Evolutionary conservation across 1,139 yeast genomes (phyloP).

Genomic region (Taphrina pruni): DNA sequence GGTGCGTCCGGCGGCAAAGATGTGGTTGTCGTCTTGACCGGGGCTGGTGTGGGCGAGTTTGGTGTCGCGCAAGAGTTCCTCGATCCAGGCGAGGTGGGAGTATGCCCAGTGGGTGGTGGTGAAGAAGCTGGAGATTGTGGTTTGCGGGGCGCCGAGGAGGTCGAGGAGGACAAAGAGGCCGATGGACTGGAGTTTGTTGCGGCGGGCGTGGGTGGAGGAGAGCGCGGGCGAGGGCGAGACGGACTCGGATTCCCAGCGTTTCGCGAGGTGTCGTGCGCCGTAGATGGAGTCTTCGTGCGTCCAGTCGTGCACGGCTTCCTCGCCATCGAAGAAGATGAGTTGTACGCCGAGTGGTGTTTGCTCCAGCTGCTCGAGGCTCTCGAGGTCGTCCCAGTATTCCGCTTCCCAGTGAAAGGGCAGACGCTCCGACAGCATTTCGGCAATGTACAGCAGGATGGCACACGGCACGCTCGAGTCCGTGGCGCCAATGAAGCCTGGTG

Average conservation of each 20-base stretch:
- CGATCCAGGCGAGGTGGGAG: constrained; percentile 52
- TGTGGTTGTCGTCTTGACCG: constrained; percentile 23
- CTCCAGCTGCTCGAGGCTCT: constrained; percentile 41
- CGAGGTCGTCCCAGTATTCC: constrained; percentile 21
- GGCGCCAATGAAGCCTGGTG: constrained; percentile 65
- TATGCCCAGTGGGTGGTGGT: constrained; percentile 55
- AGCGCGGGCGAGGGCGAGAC: constrained; percentile 45
- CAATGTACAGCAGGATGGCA: constrained; percentile 58
- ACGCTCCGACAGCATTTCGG: constrained; percentile 51
- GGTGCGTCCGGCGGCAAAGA: constrained; percentile 23
- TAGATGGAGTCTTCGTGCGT: constrained; percentile 60
- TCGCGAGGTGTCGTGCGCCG: constrained; percentile 61
- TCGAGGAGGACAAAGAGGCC: constrained; percentile 60
- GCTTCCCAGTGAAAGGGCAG: constrained; percentile 48
- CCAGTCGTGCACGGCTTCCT: constrained; percentile 63
- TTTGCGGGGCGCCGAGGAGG: constrained; percentile 56
- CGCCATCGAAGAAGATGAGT: constrained; percentile 64
- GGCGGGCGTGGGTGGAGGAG: constrained; percentile 41
- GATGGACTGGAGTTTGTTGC: constrained; percentile 50
- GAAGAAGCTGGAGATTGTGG: constrained; percentile 58
- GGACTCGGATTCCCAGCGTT: constrained; percentile 51
- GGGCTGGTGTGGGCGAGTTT: constrained; percentile 23
- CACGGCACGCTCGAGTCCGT: constrained; percentile 66
- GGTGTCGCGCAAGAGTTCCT: constrained; percentile 44
- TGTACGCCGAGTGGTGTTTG: constrained; percentile 54